Percentiles rank a stretch among this genome's conserved stretches.
These are phyloP conservation scores for Hygrocybe punicea DNA, from an alignment of 768 basidiomycete genomes.

Conservation along the genomic window DNA sequence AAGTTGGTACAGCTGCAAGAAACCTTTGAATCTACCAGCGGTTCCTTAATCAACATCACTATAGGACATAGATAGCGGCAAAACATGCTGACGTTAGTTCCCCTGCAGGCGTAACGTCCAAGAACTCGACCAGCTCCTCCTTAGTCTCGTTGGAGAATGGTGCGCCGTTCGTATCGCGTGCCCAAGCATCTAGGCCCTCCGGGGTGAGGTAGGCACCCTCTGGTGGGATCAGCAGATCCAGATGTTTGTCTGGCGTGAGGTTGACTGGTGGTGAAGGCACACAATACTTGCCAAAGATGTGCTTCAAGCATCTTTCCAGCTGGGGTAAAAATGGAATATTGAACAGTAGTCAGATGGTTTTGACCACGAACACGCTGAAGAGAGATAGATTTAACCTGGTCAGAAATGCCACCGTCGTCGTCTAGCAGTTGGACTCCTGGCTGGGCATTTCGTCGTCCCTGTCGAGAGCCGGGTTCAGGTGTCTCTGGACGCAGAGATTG, in stretches of 20 bases:
- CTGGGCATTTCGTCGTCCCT: constrained; percentile 52
- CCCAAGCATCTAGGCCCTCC: constrained; percentile 70
- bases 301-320: constrained; percentile 67
- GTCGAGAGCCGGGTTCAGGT: constrained; percentile 58
- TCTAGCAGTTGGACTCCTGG: constrained; percentile 56
- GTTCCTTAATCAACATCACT: background rate
- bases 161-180: constrained; percentile 75
- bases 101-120: constrained; percentile 71
- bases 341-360: too few species aligned
- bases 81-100: constrained; percentile 59
- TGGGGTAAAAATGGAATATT: constrained; percentile 20
- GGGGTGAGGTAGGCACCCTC: constrained; percentile 55
- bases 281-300: constrained; percentile 80
- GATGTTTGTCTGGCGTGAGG: constrained; percentile 20
- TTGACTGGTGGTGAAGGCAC: constrained; percentile 38
- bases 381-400: constrained; percentile 48
- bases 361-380: background rate
- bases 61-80: background rate
- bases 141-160: constrained; percentile 76
- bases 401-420: constrained; percentile 64
- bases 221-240: constrained; percentile 45
- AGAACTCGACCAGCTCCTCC: constrained; percentile 69
- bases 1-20: constrained; percentile 79
- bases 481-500: constrained; percentile 56
- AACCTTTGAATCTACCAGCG: constrained; percentile 63